A percentile compares a stretch with the other conserved stretches of the same genome.
phyloP scores from a whole-genome alignment of 768 basidiomycete species.

The Brasilioporus rufonigricans region DNA sequence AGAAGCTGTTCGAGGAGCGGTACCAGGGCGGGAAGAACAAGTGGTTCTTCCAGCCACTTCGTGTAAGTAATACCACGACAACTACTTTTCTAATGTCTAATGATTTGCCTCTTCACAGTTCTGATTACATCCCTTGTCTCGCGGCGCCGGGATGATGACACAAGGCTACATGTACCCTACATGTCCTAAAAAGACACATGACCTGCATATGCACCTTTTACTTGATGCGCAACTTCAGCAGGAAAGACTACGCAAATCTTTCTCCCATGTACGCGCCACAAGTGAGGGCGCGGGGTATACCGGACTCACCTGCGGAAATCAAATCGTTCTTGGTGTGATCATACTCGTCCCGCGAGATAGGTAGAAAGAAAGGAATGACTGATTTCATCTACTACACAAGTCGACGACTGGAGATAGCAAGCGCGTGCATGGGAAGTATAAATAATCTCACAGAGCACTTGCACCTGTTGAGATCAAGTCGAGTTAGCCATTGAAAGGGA shows the following conservation, averaged over 20 bases:
- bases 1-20: constrained; percentile 95
- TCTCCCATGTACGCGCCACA: neutral
- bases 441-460: constrained; percentile 42
- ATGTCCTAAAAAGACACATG: constrained; percentile 31
- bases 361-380: constrained; percentile 16
- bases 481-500: neutral
- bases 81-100: constrained; percentile 3
- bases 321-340: neutral
- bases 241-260: neutral
- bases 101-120: constrained; percentile 25
- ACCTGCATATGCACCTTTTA: constrained; percentile 18
- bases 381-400: constrained; percentile 22
- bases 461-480: constrained; percentile 35
- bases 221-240: neutral
- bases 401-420: constrained; percentile 10
- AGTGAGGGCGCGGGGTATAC: neutral
- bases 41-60: constrained; percentile 93
- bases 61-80: constrained; percentile 45
- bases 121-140: constrained; percentile 26
- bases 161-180: constrained; percentile 41
- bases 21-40: constrained; percentile 94
- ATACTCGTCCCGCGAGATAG: neutral
- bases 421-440: constrained; percentile 12
- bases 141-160: constrained; percentile 18
- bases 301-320: neutral